phyloP scores from a whole-genome alignment of 179 eudicot genomes.

The Nepenthes alata region DNA sequence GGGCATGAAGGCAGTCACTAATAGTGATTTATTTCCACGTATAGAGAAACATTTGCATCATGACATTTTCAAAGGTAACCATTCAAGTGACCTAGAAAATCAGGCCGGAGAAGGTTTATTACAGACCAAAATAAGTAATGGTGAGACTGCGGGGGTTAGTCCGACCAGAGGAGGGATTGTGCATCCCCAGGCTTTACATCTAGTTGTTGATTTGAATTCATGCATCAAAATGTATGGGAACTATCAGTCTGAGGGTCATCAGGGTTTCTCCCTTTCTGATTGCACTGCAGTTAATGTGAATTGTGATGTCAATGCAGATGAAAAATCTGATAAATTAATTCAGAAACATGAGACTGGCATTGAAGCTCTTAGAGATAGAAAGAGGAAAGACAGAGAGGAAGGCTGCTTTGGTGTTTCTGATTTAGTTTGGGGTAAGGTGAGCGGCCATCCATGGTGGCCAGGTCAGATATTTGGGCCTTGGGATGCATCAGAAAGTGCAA shows the following conservation, averaged over 20 bases:
- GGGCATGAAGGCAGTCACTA: not conserved
- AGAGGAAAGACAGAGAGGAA: constrained; percentile 6
- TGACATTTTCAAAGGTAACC: not conserved
- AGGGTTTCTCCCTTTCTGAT: not conserved
- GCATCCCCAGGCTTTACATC: constrained; percentile 5
- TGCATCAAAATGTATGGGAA: constrained; percentile 1
- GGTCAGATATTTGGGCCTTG: constrained; percentile 53
- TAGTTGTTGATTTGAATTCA: constrained; percentile 6
- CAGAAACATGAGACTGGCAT: too few relatives aligned
- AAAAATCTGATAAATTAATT: too few relatives aligned
- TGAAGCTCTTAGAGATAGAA: not conserved
- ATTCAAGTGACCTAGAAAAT: constrained; percentile 3
- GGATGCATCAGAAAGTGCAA: constrained; percentile 53
- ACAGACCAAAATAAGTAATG: not conserved
- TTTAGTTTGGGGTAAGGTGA: constrained; percentile 70
- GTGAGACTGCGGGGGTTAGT: not conserved
- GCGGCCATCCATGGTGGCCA: constrained; percentile 83
- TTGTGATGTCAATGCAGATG: not conserved
- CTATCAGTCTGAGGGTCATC: not conserved
- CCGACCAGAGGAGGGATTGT: not conserved
- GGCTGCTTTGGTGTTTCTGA: constrained; percentile 21
- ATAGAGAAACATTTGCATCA: not conserved
- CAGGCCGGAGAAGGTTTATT: not conserved
- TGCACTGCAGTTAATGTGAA: not conserved
- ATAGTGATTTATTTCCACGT: constrained; percentile 2